Percentiles rank a stretch among this genome's conserved stretches.
Conservation (phyloP, 2,329 filamentous ascomycete genomes). For the Paracorniculantispora psalliotae region DNA sequence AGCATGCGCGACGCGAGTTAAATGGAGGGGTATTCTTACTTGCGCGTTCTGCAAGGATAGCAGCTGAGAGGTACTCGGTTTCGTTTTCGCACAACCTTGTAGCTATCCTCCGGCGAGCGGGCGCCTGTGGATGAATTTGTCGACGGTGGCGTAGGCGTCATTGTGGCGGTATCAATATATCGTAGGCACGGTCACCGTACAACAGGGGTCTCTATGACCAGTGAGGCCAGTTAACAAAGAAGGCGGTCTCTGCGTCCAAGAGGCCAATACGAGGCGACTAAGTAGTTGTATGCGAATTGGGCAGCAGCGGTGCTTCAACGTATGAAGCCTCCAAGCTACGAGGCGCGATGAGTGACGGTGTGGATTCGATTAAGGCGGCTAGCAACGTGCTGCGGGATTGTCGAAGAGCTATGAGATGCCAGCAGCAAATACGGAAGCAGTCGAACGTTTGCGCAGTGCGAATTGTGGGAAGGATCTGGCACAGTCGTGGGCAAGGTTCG, state of each 20-base stretch:
- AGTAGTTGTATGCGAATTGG: background rate
- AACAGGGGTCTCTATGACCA: background rate
- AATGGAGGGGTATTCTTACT: slow-evolving; percentile 50
- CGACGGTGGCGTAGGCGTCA: slow-evolving; percentile 74
- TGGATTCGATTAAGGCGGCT: no score
- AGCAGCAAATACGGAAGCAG: background rate
- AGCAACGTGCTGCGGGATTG: background rate
- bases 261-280: no score
- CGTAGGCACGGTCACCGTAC: background rate
- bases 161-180: slow-evolving; percentile 27
- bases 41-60: slow-evolving; percentile 83
- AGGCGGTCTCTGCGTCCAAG: no score
- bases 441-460: background rate
- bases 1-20: slow-evolving; percentile 12
- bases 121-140: slow-evolving; percentile 70
- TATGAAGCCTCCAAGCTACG: slow-evolving; percentile 3
- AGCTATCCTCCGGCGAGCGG: slow-evolving; percentile 81
- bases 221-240: background rate
- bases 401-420: background rate
- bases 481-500: background rate
- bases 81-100: slow-evolving; percentile 82
- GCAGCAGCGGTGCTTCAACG: background rate
- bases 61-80: slow-evolving; percentile 91
- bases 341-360: no score
- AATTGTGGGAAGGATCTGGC: background rate